Evolutionary conservation across 768 basidiomycete species (phyloP), one percentile per base, ranked within the genome.

Genomic region (Tulasnella calospora): DNA sequence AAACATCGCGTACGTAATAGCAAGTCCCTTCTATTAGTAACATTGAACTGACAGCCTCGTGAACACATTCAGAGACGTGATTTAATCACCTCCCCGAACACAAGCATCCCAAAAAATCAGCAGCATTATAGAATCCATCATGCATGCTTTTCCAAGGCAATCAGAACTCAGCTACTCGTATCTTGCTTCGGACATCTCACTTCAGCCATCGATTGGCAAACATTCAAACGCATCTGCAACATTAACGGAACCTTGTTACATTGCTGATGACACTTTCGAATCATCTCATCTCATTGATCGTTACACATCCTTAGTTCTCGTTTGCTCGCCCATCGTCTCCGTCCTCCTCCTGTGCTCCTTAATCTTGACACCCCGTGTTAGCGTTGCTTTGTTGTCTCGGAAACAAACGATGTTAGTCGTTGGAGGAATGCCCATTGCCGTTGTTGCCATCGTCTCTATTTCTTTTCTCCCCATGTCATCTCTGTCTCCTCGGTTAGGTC

Each of bases 31-130:
- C 74, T 61, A 57, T 71, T 44, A n/a, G 27, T 33, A 1, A 2
- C 46, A 36, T 33, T 71, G 36, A 74, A 57, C 73, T 33, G 47
- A 55, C 15, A 57, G n/a, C 35, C 23, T 55, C 74, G 46, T 51
- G 81, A 79, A 80, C 55, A 13, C 70, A 21, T 82, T 13, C 82
- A 93, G 92, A 83, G 92, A 93, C 86, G 91, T 94, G 85, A 94
- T 94, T 86, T 94, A 92, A 88, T 3, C 74, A 57, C 9, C 23
- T 30, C 9, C n/a, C 57, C n/a, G 57, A 61, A 61, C n/a, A 61
- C 57, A 30, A 61, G 57, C 57, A 61, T 21, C 57, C 23, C 46
- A 13, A 61, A 61, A 61, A 55, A 55, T 55, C 57, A 27, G 57
- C 57, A 61, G 57, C 57, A 61, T 61, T 13, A 61, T 61, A 27